Percentiles rank a stretch among this genome's conserved stretches.
These are phyloP conservation scores for Komagataella pastoris DNA, from an alignment of 805 yeast species.

Conservation along the genomic window DNA sequence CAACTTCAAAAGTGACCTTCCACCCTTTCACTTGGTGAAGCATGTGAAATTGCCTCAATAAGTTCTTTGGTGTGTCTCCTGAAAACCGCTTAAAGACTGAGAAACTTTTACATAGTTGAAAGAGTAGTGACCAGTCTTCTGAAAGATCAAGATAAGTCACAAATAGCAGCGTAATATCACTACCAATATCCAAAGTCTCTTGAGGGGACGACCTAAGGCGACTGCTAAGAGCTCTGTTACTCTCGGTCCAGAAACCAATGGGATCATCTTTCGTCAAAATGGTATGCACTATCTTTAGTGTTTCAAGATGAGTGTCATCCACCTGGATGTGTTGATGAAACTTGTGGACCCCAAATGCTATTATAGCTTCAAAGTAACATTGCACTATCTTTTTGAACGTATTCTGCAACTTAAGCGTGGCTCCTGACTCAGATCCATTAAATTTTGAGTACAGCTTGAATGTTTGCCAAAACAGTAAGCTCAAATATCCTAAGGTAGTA, in stretches of 20 bases:
- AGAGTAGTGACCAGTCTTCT: not conserved
- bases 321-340: not conserved
- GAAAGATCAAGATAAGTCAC: not conserved
- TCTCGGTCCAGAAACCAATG: not conserved
- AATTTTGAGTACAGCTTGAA: not conserved
- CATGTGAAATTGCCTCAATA: not conserved
- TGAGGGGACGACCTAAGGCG: not conserved
- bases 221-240: not conserved
- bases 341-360: not conserved
- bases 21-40: not conserved
- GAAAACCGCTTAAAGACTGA: not conserved
- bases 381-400: not conserved
- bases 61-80: not conserved
- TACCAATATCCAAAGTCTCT: not conserved
- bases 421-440: not conserved
- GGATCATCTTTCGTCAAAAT: not conserved
- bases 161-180: not conserved
- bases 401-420: not conserved
- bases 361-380: not conserved
- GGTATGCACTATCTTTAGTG: not conserved
- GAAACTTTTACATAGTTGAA: not conserved
- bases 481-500: not conserved
- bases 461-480: not conserved
- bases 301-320: not conserved
- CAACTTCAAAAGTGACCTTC: not conserved